These are phyloP conservation scores for Yamadazyma diddensiae DNA, from an alignment of 1,139 yeast genomes.

Conservation along the genomic window DNA sequence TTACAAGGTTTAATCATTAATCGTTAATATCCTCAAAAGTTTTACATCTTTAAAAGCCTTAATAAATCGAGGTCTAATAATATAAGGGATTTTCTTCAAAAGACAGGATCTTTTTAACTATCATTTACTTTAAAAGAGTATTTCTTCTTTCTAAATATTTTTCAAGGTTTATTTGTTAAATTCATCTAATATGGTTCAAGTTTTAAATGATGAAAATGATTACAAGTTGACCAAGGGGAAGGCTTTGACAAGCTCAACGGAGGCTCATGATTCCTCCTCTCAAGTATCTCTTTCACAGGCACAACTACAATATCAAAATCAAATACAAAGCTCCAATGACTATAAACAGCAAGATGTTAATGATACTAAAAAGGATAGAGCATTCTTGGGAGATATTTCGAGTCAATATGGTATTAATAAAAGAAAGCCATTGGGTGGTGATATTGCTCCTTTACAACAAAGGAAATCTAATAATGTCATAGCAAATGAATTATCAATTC, in stretches of 20 bases:
- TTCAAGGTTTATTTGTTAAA: background rate
- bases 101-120: too few relatives aligned
- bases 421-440: conserved; percentile 34
- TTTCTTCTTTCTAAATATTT: too few relatives aligned
- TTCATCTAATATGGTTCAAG: conserved; percentile 37
- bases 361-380: conserved; percentile 17
- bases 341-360: conserved; percentile 1
- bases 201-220: conserved; percentile 43
- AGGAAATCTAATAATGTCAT: conserved; percentile 13
- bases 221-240: conserved; percentile 36
- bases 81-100: too few relatives aligned
- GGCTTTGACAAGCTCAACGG: too few relatives aligned
- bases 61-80: too few relatives aligned
- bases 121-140: too few relatives aligned
- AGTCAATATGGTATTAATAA: conserved; percentile 32
- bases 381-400: conserved; percentile 41
- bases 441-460: conserved; percentile 24
- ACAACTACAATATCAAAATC: conserved; percentile 2
- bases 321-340: conserved; percentile 4
- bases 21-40: too few relatives aligned
- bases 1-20: background rate
- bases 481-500: conserved; percentile 19
- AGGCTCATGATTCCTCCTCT: too few relatives aligned
- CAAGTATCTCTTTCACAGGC: conserved; percentile 2
- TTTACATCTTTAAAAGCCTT: too few relatives aligned